Evolutionary conservation across 2,329 filamentous ascomycete genomes (phyloP), one percentile per base, ranked within the genome.

Genomic region (Bipolaris victoriae): DNA sequence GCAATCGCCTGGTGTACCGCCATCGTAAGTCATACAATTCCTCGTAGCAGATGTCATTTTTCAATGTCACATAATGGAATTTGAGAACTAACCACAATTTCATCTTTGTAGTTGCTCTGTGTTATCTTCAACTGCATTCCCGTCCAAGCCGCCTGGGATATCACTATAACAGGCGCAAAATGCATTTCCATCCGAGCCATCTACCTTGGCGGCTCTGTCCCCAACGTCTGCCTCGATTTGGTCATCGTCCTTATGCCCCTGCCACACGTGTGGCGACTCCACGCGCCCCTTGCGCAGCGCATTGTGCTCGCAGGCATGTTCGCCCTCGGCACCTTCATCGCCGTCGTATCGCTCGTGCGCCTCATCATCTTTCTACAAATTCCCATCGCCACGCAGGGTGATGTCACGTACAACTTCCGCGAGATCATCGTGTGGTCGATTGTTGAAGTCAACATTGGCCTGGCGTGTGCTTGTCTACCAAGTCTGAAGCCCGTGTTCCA

Each of bases 351-450:
- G 11, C 43, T 66, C 20, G 56, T 70, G 22, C 66, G 68, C 41
- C 52, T 70, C 7, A 57, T 57, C 40, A 62, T 69, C 44, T 68
- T 70, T 52, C 50, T 70, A 20, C 52, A 63, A 16, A 67, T 69
- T 16, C 63, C 63, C 22, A 64, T 66, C 36, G 58, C 57, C 2
- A 57, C 62, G 7, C 49, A 55, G 5, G 61, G 57, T 22, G 64
- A 70, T 45, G 51, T 63, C 0, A 69, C 68, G 9, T 70, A 65
- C 61, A 68, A 65, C 52, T 70, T 66, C 61, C 61, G 64, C 46
- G 68, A 70, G 22, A 63, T 70, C 54, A 64, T 67, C 41, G 50
- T 68, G 3, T 70, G 68, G 68, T 58, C 51, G 6, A 54, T 67
- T 22, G 64, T 69, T n/a, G 66, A 69, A 41, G 52, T 67, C 52